phyloP scores from a whole-genome alignment of 805 yeast genomes.

The Isabelozyma heimii region DNA sequence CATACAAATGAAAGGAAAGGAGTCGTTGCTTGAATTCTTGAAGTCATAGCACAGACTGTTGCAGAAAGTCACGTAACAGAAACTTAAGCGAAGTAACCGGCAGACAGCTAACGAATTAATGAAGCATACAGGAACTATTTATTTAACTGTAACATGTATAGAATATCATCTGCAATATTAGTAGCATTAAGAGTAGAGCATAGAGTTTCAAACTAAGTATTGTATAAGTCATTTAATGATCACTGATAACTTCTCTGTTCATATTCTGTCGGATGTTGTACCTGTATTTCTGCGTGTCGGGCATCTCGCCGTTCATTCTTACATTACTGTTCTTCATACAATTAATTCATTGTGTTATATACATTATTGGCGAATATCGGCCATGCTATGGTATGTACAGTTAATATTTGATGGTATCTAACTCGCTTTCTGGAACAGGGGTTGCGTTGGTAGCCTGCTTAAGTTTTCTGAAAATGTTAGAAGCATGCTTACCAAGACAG shows the following conservation, averaged over 20 bases:
- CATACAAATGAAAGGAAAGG: conserved; percentile 68
- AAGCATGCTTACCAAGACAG: conserved; percentile 48
- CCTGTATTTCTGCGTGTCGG: too few relatives aligned
- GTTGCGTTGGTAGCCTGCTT: conserved; percentile 51
- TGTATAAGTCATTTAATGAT: too few relatives aligned
- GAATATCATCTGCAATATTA: background rate
- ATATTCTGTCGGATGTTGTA: too few relatives aligned
- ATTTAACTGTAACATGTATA: background rate
- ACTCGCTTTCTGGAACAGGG: conserved; percentile 45
- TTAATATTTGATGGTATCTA: conserved; percentile 21
- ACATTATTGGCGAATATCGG: background rate
- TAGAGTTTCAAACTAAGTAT: too few relatives aligned
- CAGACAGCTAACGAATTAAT: background rate
- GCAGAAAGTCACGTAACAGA: background rate
- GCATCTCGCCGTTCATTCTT: too few relatives aligned
- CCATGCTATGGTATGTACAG: background rate
- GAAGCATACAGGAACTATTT: background rate
- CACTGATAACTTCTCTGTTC: too few relatives aligned
- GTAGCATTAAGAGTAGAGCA: background rate
- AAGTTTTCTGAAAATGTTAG: conserved; percentile 57
- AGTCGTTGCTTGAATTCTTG: conserved; percentile 59
- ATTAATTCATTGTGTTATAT: background rate
- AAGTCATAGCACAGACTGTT: conserved; percentile 12
- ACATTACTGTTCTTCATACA: background rate
- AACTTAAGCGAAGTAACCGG: background rate